Conservation (phyloP, 257 asterid genomes). For the Plantago elongata region DNA sequence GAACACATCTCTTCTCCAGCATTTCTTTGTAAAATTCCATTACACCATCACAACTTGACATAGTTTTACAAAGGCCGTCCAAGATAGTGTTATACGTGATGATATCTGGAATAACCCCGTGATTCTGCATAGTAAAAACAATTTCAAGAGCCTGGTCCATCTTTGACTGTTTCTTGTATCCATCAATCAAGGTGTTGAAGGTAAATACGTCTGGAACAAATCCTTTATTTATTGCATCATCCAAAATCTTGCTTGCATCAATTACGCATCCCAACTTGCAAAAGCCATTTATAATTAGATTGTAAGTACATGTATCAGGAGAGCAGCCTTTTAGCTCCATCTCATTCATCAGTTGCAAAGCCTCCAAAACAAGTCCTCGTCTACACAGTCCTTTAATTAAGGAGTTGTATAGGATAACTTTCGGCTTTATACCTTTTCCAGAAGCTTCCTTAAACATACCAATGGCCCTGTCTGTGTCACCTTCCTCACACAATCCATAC, state of each 20-base stretch:
- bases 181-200: conserved; percentile 85
- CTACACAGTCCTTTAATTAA: conserved; percentile 69
- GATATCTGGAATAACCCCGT: conserved; percentile 62
- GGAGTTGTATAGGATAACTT: conserved; percentile 51
- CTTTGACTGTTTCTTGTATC: conserved; percentile 77
- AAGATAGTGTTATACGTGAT: conserved; percentile 74
- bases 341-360: conserved; percentile 64
- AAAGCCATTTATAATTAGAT: conserved; percentile 66
- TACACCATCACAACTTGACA: conserved; percentile 57
- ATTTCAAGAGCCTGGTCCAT: conserved; percentile 61
- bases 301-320: conserved; percentile 80
- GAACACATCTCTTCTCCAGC: conserved; percentile 69
- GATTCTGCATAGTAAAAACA: conserved; percentile 69
- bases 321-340: conserved; percentile 62
- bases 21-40: conserved; percentile 67
- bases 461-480: conserved; percentile 64
- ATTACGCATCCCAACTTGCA: conserved; percentile 80
- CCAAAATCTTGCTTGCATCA: conserved; percentile 55
- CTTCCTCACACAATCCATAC: conserved; percentile 66
- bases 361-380: conserved; percentile 63
- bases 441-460: conserved; percentile 47
- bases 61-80: conserved; percentile 82
- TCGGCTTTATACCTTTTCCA: conserved; percentile 49
- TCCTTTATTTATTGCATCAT: conserved; percentile 65
- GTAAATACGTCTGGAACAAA: conserved; percentile 74